Evolutionary conservation across 345 rosid species (phyloP).

Genomic region (Populus simonii): DNA sequence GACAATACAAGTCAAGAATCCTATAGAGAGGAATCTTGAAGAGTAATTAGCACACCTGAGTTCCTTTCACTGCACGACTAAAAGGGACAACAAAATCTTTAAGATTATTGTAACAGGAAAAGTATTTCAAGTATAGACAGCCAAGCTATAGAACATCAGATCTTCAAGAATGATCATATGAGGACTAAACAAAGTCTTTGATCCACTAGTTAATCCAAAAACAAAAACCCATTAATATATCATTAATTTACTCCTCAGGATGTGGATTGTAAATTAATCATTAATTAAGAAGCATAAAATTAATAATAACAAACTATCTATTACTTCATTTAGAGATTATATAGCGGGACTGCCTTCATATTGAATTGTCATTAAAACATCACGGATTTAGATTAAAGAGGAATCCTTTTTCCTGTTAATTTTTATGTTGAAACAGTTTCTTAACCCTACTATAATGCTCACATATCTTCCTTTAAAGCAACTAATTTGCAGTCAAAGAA

Average conservation of each 20-base stretch:
- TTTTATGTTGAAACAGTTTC: constrained; percentile 5
- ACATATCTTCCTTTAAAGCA: constrained; percentile 2
- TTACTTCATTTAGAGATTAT: not conserved
- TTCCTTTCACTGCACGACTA: not conserved
- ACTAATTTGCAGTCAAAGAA: not conserved
- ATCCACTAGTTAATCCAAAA: not conserved
- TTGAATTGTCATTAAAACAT: not conserved
- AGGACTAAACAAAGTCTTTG: not conserved
- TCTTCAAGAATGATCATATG: not conserved
- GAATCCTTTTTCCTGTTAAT: not conserved
- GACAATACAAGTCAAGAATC: not conserved
- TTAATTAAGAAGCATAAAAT: not conserved
- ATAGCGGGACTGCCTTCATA: not conserved
- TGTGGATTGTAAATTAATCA: not conserved
- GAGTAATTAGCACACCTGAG: not conserved
- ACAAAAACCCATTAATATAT: not conserved
- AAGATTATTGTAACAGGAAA: not conserved
- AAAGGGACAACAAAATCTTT: not conserved
- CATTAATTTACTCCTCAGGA: not conserved
- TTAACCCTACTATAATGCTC: not conserved
- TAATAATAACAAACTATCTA: not conserved
- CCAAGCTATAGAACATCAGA: not conserved
- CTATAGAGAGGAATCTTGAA: not conserved
- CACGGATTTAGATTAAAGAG: not conserved
- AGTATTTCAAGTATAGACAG: not conserved